phyloP scores from a whole-genome alignment of 805 yeast genomes.

The Huiozyma sinensis region DNA sequence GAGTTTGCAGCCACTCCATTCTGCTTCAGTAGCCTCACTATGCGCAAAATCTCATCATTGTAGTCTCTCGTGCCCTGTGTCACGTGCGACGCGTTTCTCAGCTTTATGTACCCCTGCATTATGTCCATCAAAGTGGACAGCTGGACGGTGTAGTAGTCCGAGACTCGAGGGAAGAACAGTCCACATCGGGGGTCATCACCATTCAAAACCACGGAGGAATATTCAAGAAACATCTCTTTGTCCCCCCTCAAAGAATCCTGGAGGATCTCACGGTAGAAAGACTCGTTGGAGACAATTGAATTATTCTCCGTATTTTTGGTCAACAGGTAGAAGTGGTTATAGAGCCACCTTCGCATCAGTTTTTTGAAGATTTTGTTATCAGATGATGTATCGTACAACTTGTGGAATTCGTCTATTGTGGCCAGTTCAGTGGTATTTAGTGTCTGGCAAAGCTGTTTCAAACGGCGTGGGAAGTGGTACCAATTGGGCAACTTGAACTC shows the following conservation, averaged over 20 bases:
- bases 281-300: conserved; percentile 8
- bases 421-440: conserved; percentile 15
- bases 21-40: conserved; percentile 20
- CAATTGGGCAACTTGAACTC: conserved; percentile 22
- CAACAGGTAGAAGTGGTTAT: conserved; percentile 16
- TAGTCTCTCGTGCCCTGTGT: conserved; percentile 1
- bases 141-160: conserved; percentile 6
- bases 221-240: conserved; percentile 12
- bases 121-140: conserved; percentile 17
- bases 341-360: conserved; percentile 21
- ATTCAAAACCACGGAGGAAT: conserved; percentile 17
- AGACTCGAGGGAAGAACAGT: conserved; percentile 9
- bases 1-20: conserved; percentile 8
- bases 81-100: conserved; percentile 5
- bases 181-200: conserved; percentile 10
- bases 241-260: conserved; percentile 13
- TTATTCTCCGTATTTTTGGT: not conserved
- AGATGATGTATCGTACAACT: conserved; percentile 12
- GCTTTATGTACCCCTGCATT: conserved; percentile 11
- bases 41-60: conserved; percentile 13
- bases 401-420: conserved; percentile 16
- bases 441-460: conserved; percentile 11
- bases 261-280: conserved; percentile 13
- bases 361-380: conserved; percentile 8
- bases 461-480: conserved; percentile 14